Evolutionary conservation across 768 basidiomycete genomes (phyloP).

Genomic region (Agaricus bisporus): DNA sequence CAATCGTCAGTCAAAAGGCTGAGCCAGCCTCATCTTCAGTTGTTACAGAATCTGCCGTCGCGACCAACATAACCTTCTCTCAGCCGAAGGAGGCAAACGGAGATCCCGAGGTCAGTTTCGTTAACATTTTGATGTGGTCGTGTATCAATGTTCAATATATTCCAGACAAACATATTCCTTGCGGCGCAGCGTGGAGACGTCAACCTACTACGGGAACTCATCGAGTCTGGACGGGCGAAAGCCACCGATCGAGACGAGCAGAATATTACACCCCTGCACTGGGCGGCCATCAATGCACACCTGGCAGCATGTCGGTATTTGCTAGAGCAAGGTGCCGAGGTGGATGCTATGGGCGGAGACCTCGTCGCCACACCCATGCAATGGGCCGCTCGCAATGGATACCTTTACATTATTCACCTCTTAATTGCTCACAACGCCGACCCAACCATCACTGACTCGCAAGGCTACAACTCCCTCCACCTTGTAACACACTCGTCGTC

Average conservation of each 20-base stretch:
- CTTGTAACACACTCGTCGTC: constrained; percentile 91
- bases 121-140: neutral
- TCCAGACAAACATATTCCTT: constrained; percentile 64
- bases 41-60: constrained; percentile 39
- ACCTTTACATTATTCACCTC: constrained; percentile 92
- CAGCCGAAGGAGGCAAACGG: constrained; percentile 29
- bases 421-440: constrained; percentile 88
- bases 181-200: constrained; percentile 89
- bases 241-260: constrained; percentile 82
- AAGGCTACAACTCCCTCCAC: constrained; percentile 95
- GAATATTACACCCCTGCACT: constrained; percentile 94
- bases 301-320: constrained; percentile 82
- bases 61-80: constrained; percentile 40
- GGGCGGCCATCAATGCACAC: constrained; percentile 98
- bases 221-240: constrained; percentile 63
- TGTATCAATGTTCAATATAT: constrained; percentile 3
- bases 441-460: constrained; percentile 84
- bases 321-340: constrained; percentile 88
- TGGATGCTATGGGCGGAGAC: constrained; percentile 93
- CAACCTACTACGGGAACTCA: constrained; percentile 50
- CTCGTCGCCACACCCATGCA: constrained; percentile 92
- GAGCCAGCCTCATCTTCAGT: constrained; percentile 44
- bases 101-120: constrained; percentile 29
- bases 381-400: constrained; percentile 97
- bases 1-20: constrained; percentile 36